phyloP scores from a whole-genome alignment of 2,329 filamentous ascomycete species.

The Penicillium concentricum region DNA sequence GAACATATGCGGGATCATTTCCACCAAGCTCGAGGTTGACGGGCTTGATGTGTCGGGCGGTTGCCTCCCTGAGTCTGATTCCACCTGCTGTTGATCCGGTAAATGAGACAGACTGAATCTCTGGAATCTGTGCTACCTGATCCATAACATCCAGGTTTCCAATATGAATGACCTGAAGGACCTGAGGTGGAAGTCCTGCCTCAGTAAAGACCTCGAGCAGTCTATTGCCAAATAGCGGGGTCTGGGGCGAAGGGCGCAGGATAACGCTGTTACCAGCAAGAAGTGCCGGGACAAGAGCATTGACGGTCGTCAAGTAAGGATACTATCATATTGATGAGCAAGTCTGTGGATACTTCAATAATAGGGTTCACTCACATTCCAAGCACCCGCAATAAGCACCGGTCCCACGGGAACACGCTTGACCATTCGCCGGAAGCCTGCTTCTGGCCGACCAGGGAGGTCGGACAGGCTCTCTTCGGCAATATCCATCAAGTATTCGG shows the following conservation, averaged over 20 bases:
- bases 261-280: constrained; percentile 88
- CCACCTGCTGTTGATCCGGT: constrained; percentile 87
- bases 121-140: constrained; percentile 69
- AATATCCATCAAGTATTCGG: constrained; percentile 79
- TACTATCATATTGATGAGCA: constrained; percentile 58
- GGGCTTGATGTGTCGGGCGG: constrained; percentile 74
- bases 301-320: constrained; percentile 85
- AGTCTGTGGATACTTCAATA: not conserved
- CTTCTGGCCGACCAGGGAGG: constrained; percentile 76
- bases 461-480: constrained; percentile 74
- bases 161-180: constrained; percentile 85
- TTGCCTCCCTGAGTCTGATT: constrained; percentile 76
- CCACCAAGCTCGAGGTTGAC: constrained; percentile 88
- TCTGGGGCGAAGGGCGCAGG: constrained; percentile 88
- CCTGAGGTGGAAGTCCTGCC: constrained; percentile 74
- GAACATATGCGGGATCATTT: constrained; percentile 86
- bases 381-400: constrained; percentile 82
- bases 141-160: constrained; percentile 75
- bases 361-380: constrained; percentile 69
- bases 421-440: constrained; percentile 84
- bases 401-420: constrained; percentile 82
- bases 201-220: constrained; percentile 71
- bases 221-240: constrained; percentile 81
- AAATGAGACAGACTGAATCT: constrained; percentile 78
- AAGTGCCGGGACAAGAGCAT: constrained; percentile 84